Percentiles rank a stretch among this genome's conserved stretches.
Conservation (phyloP, 805 yeast genomes). For the Suhomyces pyralidae region DNA sequence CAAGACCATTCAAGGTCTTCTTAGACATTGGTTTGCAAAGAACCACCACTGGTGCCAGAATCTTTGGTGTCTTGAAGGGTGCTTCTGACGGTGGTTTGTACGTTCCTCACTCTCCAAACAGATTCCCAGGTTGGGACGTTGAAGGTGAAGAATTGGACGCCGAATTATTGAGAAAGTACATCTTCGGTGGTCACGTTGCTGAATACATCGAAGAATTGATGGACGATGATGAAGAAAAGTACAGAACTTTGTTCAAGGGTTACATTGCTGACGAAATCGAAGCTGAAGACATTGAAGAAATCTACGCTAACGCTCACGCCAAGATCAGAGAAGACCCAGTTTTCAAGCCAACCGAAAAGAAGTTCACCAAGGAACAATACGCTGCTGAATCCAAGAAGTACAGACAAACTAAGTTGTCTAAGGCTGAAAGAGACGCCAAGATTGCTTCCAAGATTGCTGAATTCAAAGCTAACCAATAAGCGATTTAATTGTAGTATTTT, state of each 20-base stretch:
- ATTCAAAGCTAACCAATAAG: constrained; percentile 53
- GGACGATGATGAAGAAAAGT: constrained; percentile 99
- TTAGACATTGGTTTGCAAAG: constrained; percentile 99
- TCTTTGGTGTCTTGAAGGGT: constrained; percentile 99
- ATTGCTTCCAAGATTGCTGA: constrained; percentile 93
- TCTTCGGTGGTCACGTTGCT: constrained; percentile 99
- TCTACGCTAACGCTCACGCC: constrained; percentile 92
- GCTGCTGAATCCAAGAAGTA: constrained; percentile 95
- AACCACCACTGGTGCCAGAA: constrained; percentile 99
- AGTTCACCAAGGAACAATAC: constrained; percentile 96
- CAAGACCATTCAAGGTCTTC: constrained; percentile 99
- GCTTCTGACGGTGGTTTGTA: constrained; percentile 99
- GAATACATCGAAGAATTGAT: constrained; percentile 99
- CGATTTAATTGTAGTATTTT: neutral
- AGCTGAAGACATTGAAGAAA: constrained; percentile 94
- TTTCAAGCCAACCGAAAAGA: constrained; percentile 84
- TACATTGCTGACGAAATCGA: constrained; percentile 97
- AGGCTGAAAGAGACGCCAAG: constrained; percentile 84
- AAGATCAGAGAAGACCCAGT: constrained; percentile 95
- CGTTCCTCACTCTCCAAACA: constrained; percentile 98
- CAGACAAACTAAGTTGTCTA: constrained; percentile 85
- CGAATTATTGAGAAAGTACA: constrained; percentile 96
- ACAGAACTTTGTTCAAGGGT: constrained; percentile 91
- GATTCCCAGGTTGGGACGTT: constrained; percentile 99
- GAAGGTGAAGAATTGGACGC: constrained; percentile 98